Evolutionary conservation across 164 flowering plant genomes (phyloP).

Genomic region (Kalanchoe fedtschenkoi): DNA sequence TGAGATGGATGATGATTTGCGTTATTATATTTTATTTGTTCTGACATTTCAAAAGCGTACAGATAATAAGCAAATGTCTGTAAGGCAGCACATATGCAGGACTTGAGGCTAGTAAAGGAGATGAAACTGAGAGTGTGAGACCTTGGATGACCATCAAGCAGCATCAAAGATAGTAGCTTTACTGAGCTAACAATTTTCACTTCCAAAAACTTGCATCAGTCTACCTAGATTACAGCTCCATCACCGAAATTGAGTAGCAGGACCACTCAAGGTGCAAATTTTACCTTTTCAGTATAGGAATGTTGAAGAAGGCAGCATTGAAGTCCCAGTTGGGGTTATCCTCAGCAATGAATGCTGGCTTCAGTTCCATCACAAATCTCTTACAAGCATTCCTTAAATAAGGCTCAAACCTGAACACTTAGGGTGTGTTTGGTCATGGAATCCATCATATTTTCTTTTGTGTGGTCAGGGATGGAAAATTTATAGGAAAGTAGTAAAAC

Average conservation of each 20-base stretch:
- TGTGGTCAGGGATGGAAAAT: too few species aligned
- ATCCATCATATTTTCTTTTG: too few species aligned
- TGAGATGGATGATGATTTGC: neutral
- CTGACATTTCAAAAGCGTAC: neutral
- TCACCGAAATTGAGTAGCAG: neutral
- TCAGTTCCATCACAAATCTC: conserved; percentile 78
- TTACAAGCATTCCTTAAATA: conserved; percentile 86
- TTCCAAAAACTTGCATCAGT: too few species aligned
- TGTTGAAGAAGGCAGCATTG: conserved; percentile 76
- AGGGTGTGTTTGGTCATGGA: too few species aligned
- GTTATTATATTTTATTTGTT: too few species aligned
- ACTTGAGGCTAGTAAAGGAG: neutral
- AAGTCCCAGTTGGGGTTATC: conserved; percentile 85
- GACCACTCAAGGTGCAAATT: neutral
- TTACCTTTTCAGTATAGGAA: conserved; percentile 66
- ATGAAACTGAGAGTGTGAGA: neutral
- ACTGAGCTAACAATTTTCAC: too few species aligned
- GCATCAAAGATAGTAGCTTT: neutral
- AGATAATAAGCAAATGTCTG: neutral
- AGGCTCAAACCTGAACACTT: conserved; percentile 57
- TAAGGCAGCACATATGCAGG: too few species aligned
- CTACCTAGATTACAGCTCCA: neutral
- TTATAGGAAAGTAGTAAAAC: too few species aligned
- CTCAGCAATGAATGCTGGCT: conserved; percentile 59
- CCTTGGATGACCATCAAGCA: neutral